A percentile compares a stretch with the other conserved stretches of the same genome.
Conservation (phyloP, 805 yeast genomes). For the Priceomyces carsonii region DNA sequence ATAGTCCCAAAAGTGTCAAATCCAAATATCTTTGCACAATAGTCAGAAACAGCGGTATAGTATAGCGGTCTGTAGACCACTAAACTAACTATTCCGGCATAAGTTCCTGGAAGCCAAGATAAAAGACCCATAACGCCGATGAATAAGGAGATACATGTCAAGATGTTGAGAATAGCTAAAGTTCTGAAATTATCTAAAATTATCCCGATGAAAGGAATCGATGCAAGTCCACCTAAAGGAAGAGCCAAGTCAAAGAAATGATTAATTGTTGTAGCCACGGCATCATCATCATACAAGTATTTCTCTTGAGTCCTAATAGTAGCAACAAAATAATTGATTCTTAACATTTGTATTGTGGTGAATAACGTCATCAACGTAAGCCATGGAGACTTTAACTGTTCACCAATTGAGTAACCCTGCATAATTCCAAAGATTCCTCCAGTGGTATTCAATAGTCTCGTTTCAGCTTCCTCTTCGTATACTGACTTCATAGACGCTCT, state of each 20-base stretch:
- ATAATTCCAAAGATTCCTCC: conserved; percentile 79
- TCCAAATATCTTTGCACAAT: conserved; percentile 90
- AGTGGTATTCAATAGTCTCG: conserved; percentile 48
- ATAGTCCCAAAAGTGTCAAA: conserved; percentile 89
- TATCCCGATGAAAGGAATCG: conserved; percentile 85
- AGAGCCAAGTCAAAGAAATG: conserved; percentile 81
- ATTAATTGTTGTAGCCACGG: conserved; percentile 59
- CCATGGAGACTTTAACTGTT: conserved; percentile 67
- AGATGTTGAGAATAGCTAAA: conserved; percentile 51
- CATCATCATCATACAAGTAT: conserved; percentile 54
- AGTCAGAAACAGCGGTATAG: conserved; percentile 90
- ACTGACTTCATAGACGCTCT: conserved; percentile 55
- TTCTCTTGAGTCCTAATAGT: conserved; percentile 82
- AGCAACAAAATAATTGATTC: conserved; percentile 92
- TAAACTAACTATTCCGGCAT: conserved; percentile 66
- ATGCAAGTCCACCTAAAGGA: conserved; percentile 84
- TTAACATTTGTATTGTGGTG: conserved; percentile 84
- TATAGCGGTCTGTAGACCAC: conserved; percentile 90
- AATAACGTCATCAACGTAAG: conserved; percentile 74
- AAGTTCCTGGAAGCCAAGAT: conserved; percentile 55
- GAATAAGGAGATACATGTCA: conserved; percentile 53
- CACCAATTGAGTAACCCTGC: conserved; percentile 57
- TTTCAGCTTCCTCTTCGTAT: conserved; percentile 66
- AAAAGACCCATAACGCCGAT: conserved; percentile 76
- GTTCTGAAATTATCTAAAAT: conserved; percentile 75